Evolutionary conservation across 495 filamentous ascomycete species (phyloP).

Genomic region (Recurvomyces mirabilis): DNA sequence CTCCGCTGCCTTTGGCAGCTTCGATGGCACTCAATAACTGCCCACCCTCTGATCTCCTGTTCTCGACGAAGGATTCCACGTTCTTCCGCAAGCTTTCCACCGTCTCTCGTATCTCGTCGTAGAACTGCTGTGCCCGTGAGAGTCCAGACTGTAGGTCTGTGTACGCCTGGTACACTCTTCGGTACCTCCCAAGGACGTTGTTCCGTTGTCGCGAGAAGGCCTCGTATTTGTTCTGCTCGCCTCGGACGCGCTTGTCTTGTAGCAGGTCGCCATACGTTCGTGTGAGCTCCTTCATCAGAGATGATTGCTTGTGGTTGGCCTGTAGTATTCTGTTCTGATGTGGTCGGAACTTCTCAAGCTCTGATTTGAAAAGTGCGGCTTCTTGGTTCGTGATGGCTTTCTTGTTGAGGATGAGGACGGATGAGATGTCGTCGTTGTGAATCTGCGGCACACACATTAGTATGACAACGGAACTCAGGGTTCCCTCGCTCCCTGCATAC

Average conservation of each 20-base stretch:
- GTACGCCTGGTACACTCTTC: slow-evolving; percentile 84
- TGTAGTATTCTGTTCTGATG: slow-evolving; percentile 85
- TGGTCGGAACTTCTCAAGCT: slow-evolving; percentile 91
- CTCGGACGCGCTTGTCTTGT: slow-evolving; percentile 85
- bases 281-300: slow-evolving; percentile 90
- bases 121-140: slow-evolving; percentile 79
- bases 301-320: slow-evolving; percentile 85
- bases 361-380: slow-evolving; percentile 77
- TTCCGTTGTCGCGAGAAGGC: slow-evolving; percentile 70
- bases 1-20: slow-evolving; percentile 61
- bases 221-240: slow-evolving; percentile 93
- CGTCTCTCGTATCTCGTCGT: slow-evolving; percentile 88
- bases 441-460: slow-evolving; percentile 44
- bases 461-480: background rate
- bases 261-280: slow-evolving; percentile 76
- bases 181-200: slow-evolving; percentile 74
- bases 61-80: slow-evolving; percentile 92
- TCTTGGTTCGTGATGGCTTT: slow-evolving; percentile 85
- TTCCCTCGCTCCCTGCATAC: slow-evolving; percentile 36
- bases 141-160: slow-evolving; percentile 80
- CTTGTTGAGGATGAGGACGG: slow-evolving; percentile 93
- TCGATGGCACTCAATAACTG: slow-evolving; percentile 84
- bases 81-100: slow-evolving; percentile 93
- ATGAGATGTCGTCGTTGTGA: slow-evolving; percentile 92
- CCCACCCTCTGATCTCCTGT: slow-evolving; percentile 81